phyloP scores from a whole-genome alignment of 1,284 basidiomycete species.

The Leccinum variabile region DNA sequence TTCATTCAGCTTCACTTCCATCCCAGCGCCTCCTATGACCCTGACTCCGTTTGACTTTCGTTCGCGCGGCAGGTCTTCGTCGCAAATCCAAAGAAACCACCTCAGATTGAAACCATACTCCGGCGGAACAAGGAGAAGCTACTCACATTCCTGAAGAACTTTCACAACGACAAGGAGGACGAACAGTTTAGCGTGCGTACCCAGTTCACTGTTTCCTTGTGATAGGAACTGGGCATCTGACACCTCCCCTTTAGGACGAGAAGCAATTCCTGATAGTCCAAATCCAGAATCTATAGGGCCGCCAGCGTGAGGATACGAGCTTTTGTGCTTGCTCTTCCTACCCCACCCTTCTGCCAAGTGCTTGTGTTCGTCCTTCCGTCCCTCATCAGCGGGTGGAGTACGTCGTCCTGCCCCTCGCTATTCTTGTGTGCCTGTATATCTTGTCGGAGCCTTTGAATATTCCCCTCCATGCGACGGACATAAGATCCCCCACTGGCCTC shows the following conservation, averaged over 20 bases:
- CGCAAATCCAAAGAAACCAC: conserved; percentile 98
- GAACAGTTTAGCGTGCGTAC: conserved; percentile 84
- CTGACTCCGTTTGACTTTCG: not conserved
- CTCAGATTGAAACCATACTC: conserved; percentile 90
- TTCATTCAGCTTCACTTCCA: not conserved
- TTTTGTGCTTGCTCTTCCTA: not conserved
- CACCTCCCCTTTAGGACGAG: conserved; percentile 64
- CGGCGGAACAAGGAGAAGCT: conserved; percentile 94
- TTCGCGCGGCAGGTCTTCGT: conserved; percentile 78
- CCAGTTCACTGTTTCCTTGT: not conserved
- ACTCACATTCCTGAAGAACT: conserved; percentile 84
- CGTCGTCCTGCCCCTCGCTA: not conserved
- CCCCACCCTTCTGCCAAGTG: not conserved
- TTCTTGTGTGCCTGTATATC: not conserved
- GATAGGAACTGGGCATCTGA: conserved; percentile 1
- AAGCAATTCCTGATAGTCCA: conserved; percentile 95
- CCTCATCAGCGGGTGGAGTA: not conserved
- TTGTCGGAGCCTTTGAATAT: not conserved
- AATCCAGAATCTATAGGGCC: conserved; percentile 68
- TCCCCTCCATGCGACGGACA: not conserved
- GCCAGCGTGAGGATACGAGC: not conserved
- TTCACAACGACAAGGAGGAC: conserved; percentile 99
- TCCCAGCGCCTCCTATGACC: not conserved
- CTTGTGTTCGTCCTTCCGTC: not conserved
- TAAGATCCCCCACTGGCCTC: not conserved